Percentiles rank a stretch among this genome's conserved stretches.
phyloP scores from a whole-genome alignment of 2,329 filamentous ascomycete species.

The Camptophora hylomeconis region DNA sequence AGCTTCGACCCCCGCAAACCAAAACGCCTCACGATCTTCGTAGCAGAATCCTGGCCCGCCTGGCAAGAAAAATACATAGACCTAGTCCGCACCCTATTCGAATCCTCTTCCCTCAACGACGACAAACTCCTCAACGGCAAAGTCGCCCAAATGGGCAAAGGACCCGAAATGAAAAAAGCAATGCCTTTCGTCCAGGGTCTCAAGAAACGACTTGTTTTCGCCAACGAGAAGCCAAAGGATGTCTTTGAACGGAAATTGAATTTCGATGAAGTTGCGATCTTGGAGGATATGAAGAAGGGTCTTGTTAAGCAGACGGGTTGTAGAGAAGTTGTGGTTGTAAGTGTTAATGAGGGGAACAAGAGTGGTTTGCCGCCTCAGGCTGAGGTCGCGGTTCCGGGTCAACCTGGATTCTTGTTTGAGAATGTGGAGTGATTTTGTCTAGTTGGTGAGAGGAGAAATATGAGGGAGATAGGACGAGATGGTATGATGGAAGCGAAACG shows the following conservation, averaged over 20 bases:
- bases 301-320: conserved; percentile 66
- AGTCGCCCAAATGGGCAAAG: conserved; percentile 58
- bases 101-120: conserved; percentile 49
- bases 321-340: conserved; percentile 57
- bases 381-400: conserved; percentile 66
- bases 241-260: conserved; percentile 75
- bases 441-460: too few relatives aligned
- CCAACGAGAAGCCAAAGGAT: conserved; percentile 46
- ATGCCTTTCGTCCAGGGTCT: conserved; percentile 90
- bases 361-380: conserved; percentile 46
- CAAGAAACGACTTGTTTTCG: conserved; percentile 63
- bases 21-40: conserved; percentile 82
- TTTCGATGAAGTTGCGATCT: conserved; percentile 70
- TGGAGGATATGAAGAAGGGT: conserved; percentile 65
- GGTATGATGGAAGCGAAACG: too few relatives aligned
- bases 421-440: conserved; percentile 64
- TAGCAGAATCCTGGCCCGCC: conserved; percentile 63
- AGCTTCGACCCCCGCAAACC: conserved; percentile 81
- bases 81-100: conserved; percentile 59
- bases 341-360: conserved; percentile 53
- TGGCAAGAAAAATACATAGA: conserved; percentile 92
- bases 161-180: conserved; percentile 76
- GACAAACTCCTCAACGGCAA: conserved; percentile 69
- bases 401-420: conserved; percentile 72
- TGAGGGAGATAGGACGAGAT: too few relatives aligned